These are phyloP conservation scores for Cryphonectria carpinicola DNA, from an alignment of 2,329 filamentous ascomycete species.

Conservation along the genomic window DNA sequence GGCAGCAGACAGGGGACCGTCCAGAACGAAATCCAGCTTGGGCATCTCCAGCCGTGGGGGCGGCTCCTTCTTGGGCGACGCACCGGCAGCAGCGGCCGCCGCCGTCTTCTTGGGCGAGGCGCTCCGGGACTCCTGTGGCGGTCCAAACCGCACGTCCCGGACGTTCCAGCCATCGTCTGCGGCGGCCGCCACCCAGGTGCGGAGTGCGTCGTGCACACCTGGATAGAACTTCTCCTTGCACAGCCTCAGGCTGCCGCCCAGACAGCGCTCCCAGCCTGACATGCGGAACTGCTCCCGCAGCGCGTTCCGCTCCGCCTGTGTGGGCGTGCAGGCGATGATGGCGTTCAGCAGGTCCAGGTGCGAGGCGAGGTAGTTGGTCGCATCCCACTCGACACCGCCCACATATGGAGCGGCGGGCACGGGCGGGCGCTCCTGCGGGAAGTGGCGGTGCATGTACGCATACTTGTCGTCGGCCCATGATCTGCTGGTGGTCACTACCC, in stretches of 20 bases:
- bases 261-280: slow-evolving; percentile 88
- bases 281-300: slow-evolving; percentile 78
- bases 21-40: slow-evolving; percentile 55
- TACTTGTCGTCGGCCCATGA: slow-evolving; percentile 40
- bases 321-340: slow-evolving; percentile 79
- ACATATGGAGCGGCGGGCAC: slow-evolving; percentile 95
- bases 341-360: slow-evolving; percentile 94
- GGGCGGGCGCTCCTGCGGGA: slow-evolving; percentile 83
- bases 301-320: slow-evolving; percentile 69
- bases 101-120: slow-evolving; percentile 51
- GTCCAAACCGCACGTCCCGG: slow-evolving; percentile 76
- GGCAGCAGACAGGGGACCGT: slow-evolving; percentile 31
- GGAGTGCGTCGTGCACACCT: slow-evolving; percentile 83
- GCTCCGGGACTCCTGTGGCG: slow-evolving; percentile 46
- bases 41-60: slow-evolving; percentile 66
- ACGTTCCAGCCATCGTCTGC: slow-evolving; percentile 88
- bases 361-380: slow-evolving; percentile 91
- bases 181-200: slow-evolving; percentile 88
- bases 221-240: slow-evolving; percentile 99
- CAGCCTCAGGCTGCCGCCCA: slow-evolving; percentile 81
- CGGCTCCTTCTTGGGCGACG: slow-evolving; percentile 52
- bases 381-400: slow-evolving; percentile 97
- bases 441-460: slow-evolving; percentile 71
- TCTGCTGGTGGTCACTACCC: slow-evolving; percentile 4
- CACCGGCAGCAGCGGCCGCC: slow-evolving; percentile 40